A percentile compares a stretch with the other conserved stretches of the same genome.
Conservation (phyloP, 2,329 filamentous ascomycete genomes). For the Ophiostoma sp. region DNA sequence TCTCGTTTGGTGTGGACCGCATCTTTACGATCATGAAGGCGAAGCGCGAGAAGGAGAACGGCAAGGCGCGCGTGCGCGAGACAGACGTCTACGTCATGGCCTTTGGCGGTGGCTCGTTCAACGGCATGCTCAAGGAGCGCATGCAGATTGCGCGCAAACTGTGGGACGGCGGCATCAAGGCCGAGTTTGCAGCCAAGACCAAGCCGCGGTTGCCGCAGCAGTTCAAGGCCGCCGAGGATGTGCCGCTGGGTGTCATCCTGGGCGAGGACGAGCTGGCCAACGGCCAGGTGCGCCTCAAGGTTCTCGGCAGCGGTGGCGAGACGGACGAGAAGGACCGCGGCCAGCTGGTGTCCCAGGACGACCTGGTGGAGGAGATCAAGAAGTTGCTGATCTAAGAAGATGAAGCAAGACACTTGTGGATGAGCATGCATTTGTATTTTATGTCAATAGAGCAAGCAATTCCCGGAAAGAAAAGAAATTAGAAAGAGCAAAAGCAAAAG, state of each 20-base stretch:
- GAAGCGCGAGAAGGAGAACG: conserved; percentile 47
- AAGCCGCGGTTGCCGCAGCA: conserved; percentile 85
- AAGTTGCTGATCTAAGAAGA: conserved; percentile 25
- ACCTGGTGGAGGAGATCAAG: conserved; percentile 60
- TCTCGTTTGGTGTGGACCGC: conserved; percentile 91
- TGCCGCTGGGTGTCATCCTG: conserved; percentile 82
- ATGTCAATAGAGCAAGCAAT: not conserved
- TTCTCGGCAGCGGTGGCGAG: conserved; percentile 55
- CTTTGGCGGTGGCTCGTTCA: conserved; percentile 66
- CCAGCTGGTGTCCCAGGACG: conserved; percentile 60
- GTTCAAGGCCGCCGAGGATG: conserved; percentile 86
- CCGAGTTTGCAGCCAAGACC: conserved; percentile 83
- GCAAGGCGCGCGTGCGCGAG: conserved; percentile 59
- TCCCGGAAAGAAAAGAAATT: not conserved
- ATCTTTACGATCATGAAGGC: conserved; percentile 91
- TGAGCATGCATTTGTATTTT: not conserved
- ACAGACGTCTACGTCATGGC: conserved; percentile 95
- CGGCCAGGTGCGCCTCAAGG: conserved; percentile 83
- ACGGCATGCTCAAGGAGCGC: conserved; percentile 76
- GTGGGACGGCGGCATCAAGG: conserved; percentile 84
- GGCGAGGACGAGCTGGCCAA: conserved; percentile 82
- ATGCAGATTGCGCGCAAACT: conserved; percentile 71
- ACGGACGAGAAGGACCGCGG: conserved; percentile 90
- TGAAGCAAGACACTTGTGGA: not conserved
- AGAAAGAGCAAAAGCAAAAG: not conserved